Conservation (phyloP, 164 flowering plant species). For the Berberis vulgaris region DNA sequence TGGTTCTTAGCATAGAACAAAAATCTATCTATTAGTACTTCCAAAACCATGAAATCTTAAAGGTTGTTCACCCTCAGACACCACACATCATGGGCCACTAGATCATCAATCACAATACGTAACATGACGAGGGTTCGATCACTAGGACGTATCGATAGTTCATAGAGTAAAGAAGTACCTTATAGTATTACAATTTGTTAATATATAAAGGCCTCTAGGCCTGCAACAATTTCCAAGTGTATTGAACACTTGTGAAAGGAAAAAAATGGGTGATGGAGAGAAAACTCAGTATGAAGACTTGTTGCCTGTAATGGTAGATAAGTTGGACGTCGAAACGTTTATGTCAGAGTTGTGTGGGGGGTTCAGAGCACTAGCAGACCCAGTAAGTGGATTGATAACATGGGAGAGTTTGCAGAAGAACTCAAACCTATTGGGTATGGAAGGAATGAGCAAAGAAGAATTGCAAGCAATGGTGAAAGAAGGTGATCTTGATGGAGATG, state of each 20-base stretch:
- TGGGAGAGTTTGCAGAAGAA: slow-evolving; percentile 55
- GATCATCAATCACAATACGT: too few relatives aligned
- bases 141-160: too few relatives aligned
- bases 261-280: slow-evolving; percentile 6
- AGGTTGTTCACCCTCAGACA: too few relatives aligned
- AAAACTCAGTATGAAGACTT: slow-evolving; percentile 46
- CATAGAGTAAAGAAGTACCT: too few relatives aligned
- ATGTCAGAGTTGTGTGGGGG: slow-evolving; percentile 69
- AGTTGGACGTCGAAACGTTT: slow-evolving; percentile 64
- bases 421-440: slow-evolving; percentile 56
- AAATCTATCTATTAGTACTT: too few relatives aligned
- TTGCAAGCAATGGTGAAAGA: slow-evolving; percentile 71
- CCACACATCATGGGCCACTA: too few relatives aligned
- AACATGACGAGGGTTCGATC: too few relatives aligned
- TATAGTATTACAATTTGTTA: too few relatives aligned
- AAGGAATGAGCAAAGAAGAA: slow-evolving; percentile 64
- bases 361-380: slow-evolving; percentile 62
- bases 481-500: slow-evolving; percentile 89
- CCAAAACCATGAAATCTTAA: too few relatives aligned
- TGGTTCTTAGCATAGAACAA: not conserved
- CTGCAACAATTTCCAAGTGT: not conserved
- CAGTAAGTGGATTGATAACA: slow-evolving; percentile 44
- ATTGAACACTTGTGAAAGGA: not conserved
- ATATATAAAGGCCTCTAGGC: too few relatives aligned
- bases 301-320: slow-evolving; percentile 86